Conservation (phyloP, 352 stramenopile species). For the Phytophthora chlamydospora region DNA sequence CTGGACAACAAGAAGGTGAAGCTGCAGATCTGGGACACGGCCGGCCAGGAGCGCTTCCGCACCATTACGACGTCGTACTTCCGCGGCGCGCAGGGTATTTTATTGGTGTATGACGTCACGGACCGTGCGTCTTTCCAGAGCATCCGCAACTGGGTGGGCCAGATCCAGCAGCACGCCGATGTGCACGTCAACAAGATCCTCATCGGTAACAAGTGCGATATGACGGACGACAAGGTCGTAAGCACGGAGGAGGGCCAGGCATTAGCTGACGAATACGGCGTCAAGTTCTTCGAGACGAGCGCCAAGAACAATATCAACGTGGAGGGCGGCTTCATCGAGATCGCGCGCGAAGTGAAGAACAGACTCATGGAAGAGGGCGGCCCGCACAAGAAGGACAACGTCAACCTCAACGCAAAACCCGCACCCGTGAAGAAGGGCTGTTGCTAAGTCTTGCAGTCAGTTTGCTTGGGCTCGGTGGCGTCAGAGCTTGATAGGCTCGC, state of each 20-base stretch:
- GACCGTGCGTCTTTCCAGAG: constrained; percentile 97
- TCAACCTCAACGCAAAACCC: constrained; percentile 84
- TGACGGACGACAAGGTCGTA: constrained; percentile 97
- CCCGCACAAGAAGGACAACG: constrained; percentile 84
- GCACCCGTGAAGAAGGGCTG: constrained; percentile 84
- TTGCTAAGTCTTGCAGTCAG: constrained; percentile 63
- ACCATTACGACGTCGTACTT: constrained; percentile 99
- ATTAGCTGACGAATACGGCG: constrained; percentile 94
- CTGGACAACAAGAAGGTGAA: constrained; percentile 98
- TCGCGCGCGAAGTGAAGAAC: constrained; percentile 90
- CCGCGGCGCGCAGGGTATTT: constrained; percentile 97
- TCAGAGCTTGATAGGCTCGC: constrained; percentile 17
- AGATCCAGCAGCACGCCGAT: constrained; percentile 98
- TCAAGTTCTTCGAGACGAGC: constrained; percentile 96
- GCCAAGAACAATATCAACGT: constrained; percentile 97
- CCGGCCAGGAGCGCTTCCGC: constrained; percentile 98
- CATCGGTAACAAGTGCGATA: constrained; percentile 99
- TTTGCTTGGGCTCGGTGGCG: constrained; percentile 32
- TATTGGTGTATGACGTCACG: constrained; percentile 99
- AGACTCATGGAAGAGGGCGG: constrained; percentile 89
- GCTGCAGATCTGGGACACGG: constrained; percentile 99
- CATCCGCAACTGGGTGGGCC: constrained; percentile 97
- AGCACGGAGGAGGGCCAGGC: constrained; percentile 94
- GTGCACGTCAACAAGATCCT: constrained; percentile 99
- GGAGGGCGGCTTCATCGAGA: constrained; percentile 90